Evolutionary conservation across 495 filamentous ascomycete species (phyloP).

Genomic region (Polyplosphaeria fusca): DNA sequence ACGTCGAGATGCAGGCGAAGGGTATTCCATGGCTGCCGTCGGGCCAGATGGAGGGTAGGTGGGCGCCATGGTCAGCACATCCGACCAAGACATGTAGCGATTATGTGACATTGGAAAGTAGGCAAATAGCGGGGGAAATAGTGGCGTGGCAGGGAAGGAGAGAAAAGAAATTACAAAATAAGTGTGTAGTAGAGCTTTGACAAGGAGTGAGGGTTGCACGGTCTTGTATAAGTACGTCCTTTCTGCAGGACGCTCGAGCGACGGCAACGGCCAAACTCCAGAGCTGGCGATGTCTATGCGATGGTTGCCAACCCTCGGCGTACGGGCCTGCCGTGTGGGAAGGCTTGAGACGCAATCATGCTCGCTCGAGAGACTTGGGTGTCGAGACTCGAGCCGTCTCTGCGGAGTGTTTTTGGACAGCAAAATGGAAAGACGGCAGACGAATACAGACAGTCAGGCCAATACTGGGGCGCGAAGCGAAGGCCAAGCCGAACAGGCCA

Average conservation of each 20-base stretch:
- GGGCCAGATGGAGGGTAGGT: constrained; percentile 27
- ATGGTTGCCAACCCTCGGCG: constrained; percentile 15
- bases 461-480: not conserved
- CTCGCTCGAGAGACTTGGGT: constrained; percentile 4
- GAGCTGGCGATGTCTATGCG: constrained; percentile 10
- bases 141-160: constrained; percentile 2
- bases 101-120: constrained; percentile 30
- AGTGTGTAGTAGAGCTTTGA: constrained; percentile 30
- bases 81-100: constrained; percentile 32
- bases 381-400: constrained; percentile 27
- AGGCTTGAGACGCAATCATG: constrained; percentile 10
- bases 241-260: not conserved
- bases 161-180: constrained; percentile 29
- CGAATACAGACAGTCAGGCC: constrained; percentile 11
- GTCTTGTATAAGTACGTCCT: constrained; percentile 23
- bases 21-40: constrained; percentile 21
- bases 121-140: not conserved
- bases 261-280: constrained; percentile 1
- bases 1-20: constrained; percentile 25
- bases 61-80: constrained; percentile 31
- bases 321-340: constrained; percentile 7
- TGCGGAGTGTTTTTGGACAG: constrained; percentile 19
- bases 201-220: constrained; percentile 21
- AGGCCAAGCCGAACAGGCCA: constrained; percentile 14
- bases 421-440: constrained; percentile 1